Base-by-base conservation (phyloP, 2,329 filamentous ascomycete genomes). In the Phialocephala subalpina region DNA sequence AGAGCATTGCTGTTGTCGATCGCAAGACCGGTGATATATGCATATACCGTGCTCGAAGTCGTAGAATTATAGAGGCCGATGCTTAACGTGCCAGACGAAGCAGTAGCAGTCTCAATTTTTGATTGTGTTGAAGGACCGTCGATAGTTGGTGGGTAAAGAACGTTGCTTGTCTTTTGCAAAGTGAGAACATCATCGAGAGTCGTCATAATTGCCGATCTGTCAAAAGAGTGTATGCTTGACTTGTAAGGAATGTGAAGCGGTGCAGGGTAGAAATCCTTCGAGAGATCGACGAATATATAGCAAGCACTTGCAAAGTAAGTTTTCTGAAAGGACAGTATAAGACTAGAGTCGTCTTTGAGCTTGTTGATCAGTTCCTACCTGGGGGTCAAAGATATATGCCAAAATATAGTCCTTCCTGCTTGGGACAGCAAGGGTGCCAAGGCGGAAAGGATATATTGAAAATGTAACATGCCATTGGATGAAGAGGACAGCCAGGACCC, bases 51-150 rank as follows among this genome's bases (percentile, higher is more conserved):
- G 62, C 80, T 79, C 1, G 89, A 89, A 20, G 80, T 79, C 1
- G 89, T 91, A 90, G 90, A 12, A 79, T 93, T 94, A 71, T 84
- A 82, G 29, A 94, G 78, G 14, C 84, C 83, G 67, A 93, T 83
- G 60, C 85, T 82, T 53, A 92, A 80, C 85, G 78, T 67, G 11
- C 38, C 52, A 20, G 61, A 22, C 29, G 53, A 40, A 22, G 62
- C 36, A 35, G 62, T 29, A 35, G 35, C 60, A 25, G 35, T 58
- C 14, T 35, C 40, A 9, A 60, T 29, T 25, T 53, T 55, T 5
- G 58, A 42, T 25, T 52, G 40, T 29, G 55, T 58, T 29, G 56
- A 36, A 53, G 56, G 52, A 12, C 22, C 27, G 47, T 35, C 59
- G 59, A 63, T 64, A 20, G 57, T 57, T 35, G 68, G 68, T 12